Conservation (phyloP, 2,329 filamentous ascomycete species). For the Tympanopsis confertula region DNA sequence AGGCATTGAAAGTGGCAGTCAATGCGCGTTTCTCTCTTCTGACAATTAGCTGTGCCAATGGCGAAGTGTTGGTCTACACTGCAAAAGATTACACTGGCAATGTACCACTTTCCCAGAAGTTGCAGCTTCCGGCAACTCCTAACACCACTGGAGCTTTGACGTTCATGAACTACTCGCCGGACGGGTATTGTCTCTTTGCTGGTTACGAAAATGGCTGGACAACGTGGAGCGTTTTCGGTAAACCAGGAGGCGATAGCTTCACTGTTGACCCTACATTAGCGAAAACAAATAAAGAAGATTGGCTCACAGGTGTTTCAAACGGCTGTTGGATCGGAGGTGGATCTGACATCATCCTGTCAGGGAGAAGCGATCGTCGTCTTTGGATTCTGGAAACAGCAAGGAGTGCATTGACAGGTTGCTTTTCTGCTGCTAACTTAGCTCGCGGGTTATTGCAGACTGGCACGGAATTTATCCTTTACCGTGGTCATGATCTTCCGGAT, state of each 20-base stretch:
- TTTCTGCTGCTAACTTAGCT: conserved; percentile 80
- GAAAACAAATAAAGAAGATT: conserved; percentile 62
- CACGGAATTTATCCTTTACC: conserved; percentile 79
- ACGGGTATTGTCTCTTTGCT: conserved; percentile 91
- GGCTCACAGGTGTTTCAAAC: conserved; percentile 68
- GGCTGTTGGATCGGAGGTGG: conserved; percentile 82
- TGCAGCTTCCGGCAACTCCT: conserved; percentile 59
- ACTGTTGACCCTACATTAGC: conserved; percentile 53
- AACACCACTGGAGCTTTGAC: conserved; percentile 60
- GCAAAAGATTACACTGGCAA: conserved; percentile 89
- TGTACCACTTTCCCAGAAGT: conserved; percentile 77
- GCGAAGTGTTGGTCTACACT: conserved; percentile 76
- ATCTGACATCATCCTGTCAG: conserved; percentile 72
- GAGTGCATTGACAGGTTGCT: conserved; percentile 85
- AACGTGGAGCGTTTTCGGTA: conserved; percentile 95
- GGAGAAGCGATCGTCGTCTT: conserved; percentile 61
- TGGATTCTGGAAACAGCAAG: conserved; percentile 88
- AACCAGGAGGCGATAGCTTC: conserved; percentile 77
- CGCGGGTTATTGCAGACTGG: conserved; percentile 82
- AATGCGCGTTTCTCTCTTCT: conserved; percentile 93
- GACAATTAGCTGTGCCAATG: conserved; percentile 71
- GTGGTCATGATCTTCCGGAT: conserved; percentile 83
- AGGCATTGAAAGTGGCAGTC: conserved; percentile 67
- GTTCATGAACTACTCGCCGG: conserved; percentile 76
- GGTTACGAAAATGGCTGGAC: conserved; percentile 90